phyloP scores from a whole-genome alignment of 2,329 filamentous ascomycete genomes.

The Tolypocladium ophioglossoides region DNA sequence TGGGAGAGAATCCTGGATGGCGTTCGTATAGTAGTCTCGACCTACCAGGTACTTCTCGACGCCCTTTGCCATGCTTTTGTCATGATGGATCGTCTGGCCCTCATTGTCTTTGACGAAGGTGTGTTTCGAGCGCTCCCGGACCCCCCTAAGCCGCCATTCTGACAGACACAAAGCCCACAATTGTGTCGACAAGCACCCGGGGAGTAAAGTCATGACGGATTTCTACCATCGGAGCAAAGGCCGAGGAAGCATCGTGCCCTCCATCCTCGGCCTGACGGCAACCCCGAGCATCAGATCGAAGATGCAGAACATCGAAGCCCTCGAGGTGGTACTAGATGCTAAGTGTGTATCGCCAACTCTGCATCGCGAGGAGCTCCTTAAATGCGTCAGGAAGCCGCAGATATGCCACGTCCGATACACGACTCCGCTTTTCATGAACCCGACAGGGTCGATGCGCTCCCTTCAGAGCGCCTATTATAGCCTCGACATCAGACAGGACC shows the following conservation, averaged over 20 bases:
- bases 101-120: slow-evolving; percentile 83
- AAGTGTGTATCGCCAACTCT: slow-evolving; percentile 57
- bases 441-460: slow-evolving; percentile 28
- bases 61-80: slow-evolving; percentile 69
- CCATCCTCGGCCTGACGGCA: slow-evolving; percentile 70
- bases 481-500: slow-evolving; percentile 51
- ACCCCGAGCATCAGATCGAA: slow-evolving; percentile 60
- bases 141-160: slow-evolving; percentile 3
- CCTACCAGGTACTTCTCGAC: slow-evolving; percentile 63
- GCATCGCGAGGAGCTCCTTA: slow-evolving; percentile 60
- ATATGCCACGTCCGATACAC: slow-evolving; percentile 29
- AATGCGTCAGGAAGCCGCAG: slow-evolving; percentile 55
- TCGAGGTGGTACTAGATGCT: slow-evolving; percentile 63
- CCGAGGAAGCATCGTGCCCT: slow-evolving; percentile 36
- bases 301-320: slow-evolving; percentile 39
- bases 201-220: slow-evolving; percentile 60
- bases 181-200: slow-evolving; percentile 52
- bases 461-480: slow-evolving; percentile 28
- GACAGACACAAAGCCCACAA: slow-evolving; percentile 51
- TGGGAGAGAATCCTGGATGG: slow-evolving; percentile 60
- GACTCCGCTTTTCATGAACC: neutral
- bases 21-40: slow-evolving; percentile 65
- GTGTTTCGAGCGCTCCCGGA: slow-evolving; percentile 6
- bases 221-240: slow-evolving; percentile 50
- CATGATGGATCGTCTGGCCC: slow-evolving; percentile 46